Base-by-base conservation (phyloP, 2,329 filamentous ascomycete genomes). In the Cordyceps cateniannulata region DNA sequence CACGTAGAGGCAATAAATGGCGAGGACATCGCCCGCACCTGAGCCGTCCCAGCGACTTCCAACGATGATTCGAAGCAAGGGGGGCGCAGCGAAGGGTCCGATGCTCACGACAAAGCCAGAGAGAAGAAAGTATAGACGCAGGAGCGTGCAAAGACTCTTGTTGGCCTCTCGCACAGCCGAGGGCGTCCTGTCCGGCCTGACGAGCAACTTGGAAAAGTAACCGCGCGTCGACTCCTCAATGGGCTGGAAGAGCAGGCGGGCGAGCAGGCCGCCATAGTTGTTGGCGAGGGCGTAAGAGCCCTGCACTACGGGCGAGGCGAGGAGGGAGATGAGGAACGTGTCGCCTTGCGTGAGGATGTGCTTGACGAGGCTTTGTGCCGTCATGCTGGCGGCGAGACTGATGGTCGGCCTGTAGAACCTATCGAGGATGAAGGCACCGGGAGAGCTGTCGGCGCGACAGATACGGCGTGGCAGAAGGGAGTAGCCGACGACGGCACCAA, bases 291-390 rank as follows among this genome's bases (percentile, higher is more conserved):
- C 91, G 70, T 98, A 99, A 40, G 91, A 86, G 16, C 95, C 95
- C 76, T 98, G 95, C 5, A 93, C 89, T 47, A 85, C 80, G 1
- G 95, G 83, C 0, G 86, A 86, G 7, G 93, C 88, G 61, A 98
- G 80, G 14, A 87, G 76, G 18, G 90, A 88, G 64, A 99, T 88
- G 54, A 98, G 85, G 66, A 98, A 84, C 1, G 92, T 91, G 75
- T 99, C 95, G 62, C 93, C 95, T 75, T 98, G 92, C 0, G 95
- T 98, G 57, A 99, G 83, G 57, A 98, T 72, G 71, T 98, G 93
- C 74, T 99, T 99, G 68, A 98, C 85, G 22, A 91, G 76, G 40
- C 90, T 93, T 75, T 99, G 95, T 7, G 92, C 78, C 75, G 92
- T 93, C 72, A 98, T 84, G 68, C 88, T 96, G n/a, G 82, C 80